phyloP scores from a whole-genome alignment of 441 rosid species.

The Mallotus repandus region DNA sequence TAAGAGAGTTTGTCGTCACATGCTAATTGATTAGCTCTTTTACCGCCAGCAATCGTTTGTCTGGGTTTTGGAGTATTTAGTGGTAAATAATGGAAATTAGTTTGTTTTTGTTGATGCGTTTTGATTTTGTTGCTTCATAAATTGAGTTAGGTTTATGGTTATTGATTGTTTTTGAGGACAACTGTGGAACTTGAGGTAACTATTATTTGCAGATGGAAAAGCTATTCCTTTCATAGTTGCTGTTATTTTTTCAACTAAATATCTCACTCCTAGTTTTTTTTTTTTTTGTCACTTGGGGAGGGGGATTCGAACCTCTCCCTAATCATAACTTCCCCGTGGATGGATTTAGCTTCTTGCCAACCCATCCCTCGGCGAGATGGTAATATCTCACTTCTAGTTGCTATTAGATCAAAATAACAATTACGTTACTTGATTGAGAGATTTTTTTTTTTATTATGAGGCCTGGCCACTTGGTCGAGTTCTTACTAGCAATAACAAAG shows the following conservation, averaged over 20 bases:
- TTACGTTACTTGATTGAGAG: too few species aligned
- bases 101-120: slow-evolving; percentile 22
- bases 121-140: not conserved
- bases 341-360: too few species aligned
- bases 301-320: too few species aligned
- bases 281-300: too few species aligned
- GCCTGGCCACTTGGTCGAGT: too few species aligned
- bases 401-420: too few species aligned
- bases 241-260: too few species aligned
- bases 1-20: slow-evolving; percentile 68
- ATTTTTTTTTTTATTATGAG: too few species aligned
- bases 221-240: not conserved
- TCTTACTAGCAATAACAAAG: too few species aligned
- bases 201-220: not conserved
- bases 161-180: not conserved
- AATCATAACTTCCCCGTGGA: too few species aligned
- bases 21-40: slow-evolving; percentile 93
- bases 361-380: too few species aligned
- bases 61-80: slow-evolving; percentile 39
- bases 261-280: not conserved
- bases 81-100: slow-evolving; percentile 38
- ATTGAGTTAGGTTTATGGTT: slow-evolving; percentile 22
- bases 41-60: slow-evolving; percentile 84
- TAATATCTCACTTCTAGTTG: not conserved
- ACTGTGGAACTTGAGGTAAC: not conserved